Conservation (phyloP, 1,284 basidiomycete species). For the Marasmius fiardii region DNA sequence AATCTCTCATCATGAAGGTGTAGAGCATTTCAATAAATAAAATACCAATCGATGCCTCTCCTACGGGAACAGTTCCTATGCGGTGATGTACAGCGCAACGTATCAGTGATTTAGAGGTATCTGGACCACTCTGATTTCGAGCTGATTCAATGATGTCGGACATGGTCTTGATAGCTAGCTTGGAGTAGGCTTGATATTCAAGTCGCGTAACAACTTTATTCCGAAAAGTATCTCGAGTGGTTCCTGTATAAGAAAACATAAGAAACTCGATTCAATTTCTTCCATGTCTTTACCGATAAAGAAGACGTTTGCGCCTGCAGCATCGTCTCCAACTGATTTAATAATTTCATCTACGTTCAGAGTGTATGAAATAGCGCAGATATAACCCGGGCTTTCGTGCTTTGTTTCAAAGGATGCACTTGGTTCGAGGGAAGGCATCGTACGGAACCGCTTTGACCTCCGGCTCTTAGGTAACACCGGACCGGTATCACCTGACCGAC, state of each 20-base stretch:
- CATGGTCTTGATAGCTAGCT: conserved; percentile 81
- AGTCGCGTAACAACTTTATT: conserved; percentile 68
- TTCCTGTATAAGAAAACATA: conserved; percentile 24
- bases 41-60: conserved; percentile 68
- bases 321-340: conserved; percentile 55
- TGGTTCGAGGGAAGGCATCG: conserved; percentile 14
- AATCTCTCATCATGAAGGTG: background rate
- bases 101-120: conserved; percentile 34
- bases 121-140: conserved; percentile 27
- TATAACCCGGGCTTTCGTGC: conserved; percentile 43
- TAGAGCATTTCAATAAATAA: too few relatives aligned
- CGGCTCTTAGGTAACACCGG: background rate
- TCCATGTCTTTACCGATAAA: conserved; percentile 57
- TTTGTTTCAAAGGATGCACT: conserved; percentile 45
- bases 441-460: too few relatives aligned
- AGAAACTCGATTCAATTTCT: conserved; percentile 7
- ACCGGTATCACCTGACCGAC: background rate
- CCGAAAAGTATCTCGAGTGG: conserved; percentile 49
- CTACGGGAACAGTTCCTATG: conserved; percentile 76
- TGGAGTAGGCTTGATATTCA: conserved; percentile 83
- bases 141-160: conserved; percentile 51
- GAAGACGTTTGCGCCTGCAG: conserved; percentile 68
- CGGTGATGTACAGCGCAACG: conserved; percentile 71
- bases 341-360: conserved; percentile 58
- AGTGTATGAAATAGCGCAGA: conserved; percentile 59